phyloP scores from a whole-genome alignment of 2,329 filamentous ascomycete genomes.

The Talaromyces sp. region DNA sequence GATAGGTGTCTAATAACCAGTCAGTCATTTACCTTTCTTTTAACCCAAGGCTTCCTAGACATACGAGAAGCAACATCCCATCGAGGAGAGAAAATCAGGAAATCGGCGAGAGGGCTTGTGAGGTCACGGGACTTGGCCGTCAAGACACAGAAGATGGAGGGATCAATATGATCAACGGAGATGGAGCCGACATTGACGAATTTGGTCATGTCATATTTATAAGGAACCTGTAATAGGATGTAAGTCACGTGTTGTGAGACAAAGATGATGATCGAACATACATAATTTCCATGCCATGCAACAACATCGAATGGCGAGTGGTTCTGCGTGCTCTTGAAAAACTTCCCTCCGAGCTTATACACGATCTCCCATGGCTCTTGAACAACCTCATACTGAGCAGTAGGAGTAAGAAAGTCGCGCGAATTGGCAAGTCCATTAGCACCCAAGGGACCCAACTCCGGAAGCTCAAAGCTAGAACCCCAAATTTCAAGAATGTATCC shows the following conservation, averaged over 20 bases:
- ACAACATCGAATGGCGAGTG: slow-evolving; percentile 71
- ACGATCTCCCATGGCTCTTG: slow-evolving; percentile 59
- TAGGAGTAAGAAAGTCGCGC: slow-evolving; percentile 64
- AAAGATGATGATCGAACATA: slow-evolving; percentile 20
- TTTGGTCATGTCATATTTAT: slow-evolving; percentile 45
- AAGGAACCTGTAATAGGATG: slow-evolving; percentile 31
- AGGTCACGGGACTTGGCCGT: slow-evolving; percentile 41
- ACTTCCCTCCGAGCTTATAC: slow-evolving; percentile 61
- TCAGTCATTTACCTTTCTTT: not conserved
- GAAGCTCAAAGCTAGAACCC: slow-evolving; percentile 63
- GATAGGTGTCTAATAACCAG: slow-evolving; percentile 35
- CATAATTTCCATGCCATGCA: slow-evolving; percentile 69
- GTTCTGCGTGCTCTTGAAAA: slow-evolving; percentile 60
- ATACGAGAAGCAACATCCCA: slow-evolving; percentile 42
- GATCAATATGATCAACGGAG: slow-evolving; percentile 43
- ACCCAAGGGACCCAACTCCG: slow-evolving; percentile 66
- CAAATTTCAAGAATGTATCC: slow-evolving; percentile 69
- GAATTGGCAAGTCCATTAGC: slow-evolving; percentile 65
- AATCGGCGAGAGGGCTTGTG: slow-evolving; percentile 37
- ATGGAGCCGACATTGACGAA: slow-evolving; percentile 43
- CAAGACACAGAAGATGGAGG: slow-evolving; percentile 43
- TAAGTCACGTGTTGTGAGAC: not conserved
- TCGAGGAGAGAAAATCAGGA: slow-evolving; percentile 42
- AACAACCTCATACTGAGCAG: slow-evolving; percentile 58
- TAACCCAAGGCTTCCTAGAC: slow-evolving; percentile 10